Evolutionary conservation across 371 early-diverging fungal genomes (phyloP).

Genomic region (Mortierella sp.): DNA sequence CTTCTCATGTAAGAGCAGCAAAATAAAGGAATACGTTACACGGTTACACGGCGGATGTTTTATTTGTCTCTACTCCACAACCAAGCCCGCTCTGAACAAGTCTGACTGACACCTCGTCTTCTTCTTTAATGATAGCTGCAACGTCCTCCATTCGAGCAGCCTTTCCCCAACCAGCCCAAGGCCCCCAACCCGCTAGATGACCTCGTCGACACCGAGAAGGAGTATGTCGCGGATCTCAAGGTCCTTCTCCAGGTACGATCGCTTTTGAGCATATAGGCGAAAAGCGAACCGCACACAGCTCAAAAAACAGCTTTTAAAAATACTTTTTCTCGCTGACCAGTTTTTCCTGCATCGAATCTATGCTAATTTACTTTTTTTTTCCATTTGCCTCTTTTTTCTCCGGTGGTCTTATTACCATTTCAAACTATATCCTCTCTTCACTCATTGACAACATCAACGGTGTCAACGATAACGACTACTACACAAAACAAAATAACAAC

Average conservation of each 20-base stretch:
- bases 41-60: not conserved
- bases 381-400: not conserved
- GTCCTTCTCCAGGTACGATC: constrained; percentile 50
- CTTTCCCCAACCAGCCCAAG: constrained; percentile 41
- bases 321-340: not conserved
- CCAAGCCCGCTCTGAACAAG: not conserved
- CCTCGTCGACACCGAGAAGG: constrained; percentile 54
- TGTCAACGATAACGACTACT: not conserved
- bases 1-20: constrained; percentile 33
- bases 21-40: not conserved
- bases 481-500: not conserved
- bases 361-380: not conserved
- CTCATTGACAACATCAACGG: not conserved
- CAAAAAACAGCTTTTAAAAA: not conserved
- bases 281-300: not conserved
- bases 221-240: constrained; percentile 52
- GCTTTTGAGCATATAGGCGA: too few species aligned
- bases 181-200: constrained; percentile 53
- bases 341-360: not conserved
- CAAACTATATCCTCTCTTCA: not conserved
- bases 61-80: constrained; percentile 1
- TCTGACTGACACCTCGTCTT: not conserved
- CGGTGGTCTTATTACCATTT: not conserved
- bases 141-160: constrained; percentile 51
- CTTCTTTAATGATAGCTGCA: constrained; percentile 30